Base-by-base conservation (phyloP, 2,329 filamentous ascomycete genomes). In the Coleophoma cylindrospora region DNA sequence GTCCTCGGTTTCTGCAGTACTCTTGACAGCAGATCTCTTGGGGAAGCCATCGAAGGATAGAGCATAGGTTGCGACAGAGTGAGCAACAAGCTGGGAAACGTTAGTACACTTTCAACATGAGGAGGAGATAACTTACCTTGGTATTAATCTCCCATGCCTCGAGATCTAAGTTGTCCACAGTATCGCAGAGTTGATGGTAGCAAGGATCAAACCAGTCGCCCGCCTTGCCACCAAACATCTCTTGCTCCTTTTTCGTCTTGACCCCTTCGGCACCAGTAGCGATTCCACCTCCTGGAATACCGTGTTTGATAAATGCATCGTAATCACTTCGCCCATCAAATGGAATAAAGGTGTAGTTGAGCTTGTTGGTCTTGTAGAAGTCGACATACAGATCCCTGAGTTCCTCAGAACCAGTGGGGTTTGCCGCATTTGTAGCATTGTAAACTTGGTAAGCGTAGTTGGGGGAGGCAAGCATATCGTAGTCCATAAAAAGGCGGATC, bases 271-370 rank as follows among this genome's bases (percentile, higher is more conserved):
- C 88, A 37, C 88, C 88, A 2, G 87, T 90, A 49, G 87, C 86
- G 53, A 91, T 81, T 32, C 88, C 88, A 21, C 88, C 87, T 1
- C 81, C 81, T 0, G 88, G 85, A 40, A 91, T 89, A 3, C 84
- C 84, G 50, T 80, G 76, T 34, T 80, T 75, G 60, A 91, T 85
- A 71, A 92, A 91, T 1, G 81, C 84, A 46, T 84, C 86, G 60
- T 92, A 92, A 67, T 94, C 89, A 55, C 84, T 89, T 51, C 88
- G 83, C 7, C 88, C 88, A 59, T 90, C 85, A 57, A 94, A 92
- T 2, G 81, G 79, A 27, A 87, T 87, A 51, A 86, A 81, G 0
- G 81, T 86, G 64, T 83, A 84, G 66, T 83, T 83, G 50, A 83
- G 73, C 1, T 75, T 83, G 19, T 83, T 74, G 2, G 72, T 67